phyloP scores from a whole-genome alignment of 164 flowering plant genomes.

The Cinnamomum chago region DNA sequence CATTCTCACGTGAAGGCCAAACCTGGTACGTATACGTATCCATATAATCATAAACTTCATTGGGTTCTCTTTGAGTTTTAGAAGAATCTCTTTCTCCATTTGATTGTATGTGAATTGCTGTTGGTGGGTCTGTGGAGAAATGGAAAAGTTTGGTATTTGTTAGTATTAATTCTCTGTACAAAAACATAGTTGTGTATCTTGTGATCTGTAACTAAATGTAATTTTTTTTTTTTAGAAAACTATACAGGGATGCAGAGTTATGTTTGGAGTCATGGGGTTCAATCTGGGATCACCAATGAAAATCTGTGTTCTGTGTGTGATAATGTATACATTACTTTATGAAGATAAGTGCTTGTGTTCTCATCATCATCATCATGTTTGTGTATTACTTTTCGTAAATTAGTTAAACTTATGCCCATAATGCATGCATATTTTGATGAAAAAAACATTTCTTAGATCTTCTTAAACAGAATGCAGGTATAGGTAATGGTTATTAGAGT shows the following conservation, averaged over 20 bases:
- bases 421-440: too few species aligned
- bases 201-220: neutral
- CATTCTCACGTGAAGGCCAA: slow-evolving; percentile 48
- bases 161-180: neutral
- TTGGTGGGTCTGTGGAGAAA: neutral
- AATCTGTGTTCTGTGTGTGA: neutral
- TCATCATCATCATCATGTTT: too few species aligned
- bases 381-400: too few species aligned
- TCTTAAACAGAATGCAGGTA: too few species aligned
- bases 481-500: too few species aligned
- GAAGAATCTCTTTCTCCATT: neutral
- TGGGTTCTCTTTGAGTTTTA: neutral
- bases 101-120: neutral
- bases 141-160: neutral
- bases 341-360: too few species aligned
- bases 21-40: slow-evolving; percentile 31
- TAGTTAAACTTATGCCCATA: too few species aligned
- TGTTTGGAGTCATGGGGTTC: neutral
- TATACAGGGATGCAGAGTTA: neutral
- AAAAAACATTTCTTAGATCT: too few species aligned
- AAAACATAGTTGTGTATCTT: neutral
- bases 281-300: neutral
- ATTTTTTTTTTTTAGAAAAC: too few species aligned
- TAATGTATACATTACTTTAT: neutral
- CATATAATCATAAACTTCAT: neutral